Conservation (phyloP, 2,329 filamentous ascomycete species). For the Microsporum audouinii region DNA sequence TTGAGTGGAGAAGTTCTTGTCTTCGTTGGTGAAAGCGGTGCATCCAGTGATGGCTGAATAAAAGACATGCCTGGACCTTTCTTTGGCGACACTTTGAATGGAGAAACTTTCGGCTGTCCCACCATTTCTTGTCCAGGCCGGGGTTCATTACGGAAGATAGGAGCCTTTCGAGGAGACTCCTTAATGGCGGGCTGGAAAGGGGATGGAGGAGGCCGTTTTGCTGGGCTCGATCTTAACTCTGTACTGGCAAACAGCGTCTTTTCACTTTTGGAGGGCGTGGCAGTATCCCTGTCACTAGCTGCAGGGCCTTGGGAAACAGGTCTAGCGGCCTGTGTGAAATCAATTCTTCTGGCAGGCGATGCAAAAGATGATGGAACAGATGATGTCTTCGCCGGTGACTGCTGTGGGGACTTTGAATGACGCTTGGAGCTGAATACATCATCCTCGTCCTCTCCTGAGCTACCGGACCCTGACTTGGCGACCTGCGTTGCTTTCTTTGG, state of each 20-base stretch:
- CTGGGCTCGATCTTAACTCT: slow-evolving; percentile 33
- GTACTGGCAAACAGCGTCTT: slow-evolving; percentile 22
- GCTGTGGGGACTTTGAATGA: slow-evolving; percentile 22
- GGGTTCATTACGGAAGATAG: slow-evolving; percentile 18
- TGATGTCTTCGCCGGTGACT: slow-evolving; percentile 26
- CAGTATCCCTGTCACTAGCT: not conserved
- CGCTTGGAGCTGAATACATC: slow-evolving; percentile 34
- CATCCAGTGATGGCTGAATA: slow-evolving; percentile 24
- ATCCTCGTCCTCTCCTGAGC: slow-evolving; percentile 26
- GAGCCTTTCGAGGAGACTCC: slow-evolving; percentile 30
- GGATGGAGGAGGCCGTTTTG: slow-evolving; percentile 34
- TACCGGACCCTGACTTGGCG: slow-evolving; percentile 29
- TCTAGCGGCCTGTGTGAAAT: slow-evolving; percentile 17
- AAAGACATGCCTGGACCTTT: slow-evolving; percentile 30
- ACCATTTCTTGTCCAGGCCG: slow-evolving; percentile 5
- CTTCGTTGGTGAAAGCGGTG: slow-evolving; percentile 27
- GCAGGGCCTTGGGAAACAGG: not conserved
- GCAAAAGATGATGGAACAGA: slow-evolving; percentile 17
- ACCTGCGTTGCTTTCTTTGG: slow-evolving; percentile 40
- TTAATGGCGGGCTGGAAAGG: slow-evolving; percentile 34
- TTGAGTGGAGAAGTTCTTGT: slow-evolving; percentile 28
- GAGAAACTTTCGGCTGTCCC: slow-evolving; percentile 19
- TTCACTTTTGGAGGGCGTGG: not conserved
- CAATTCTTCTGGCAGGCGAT: slow-evolving; percentile 31
- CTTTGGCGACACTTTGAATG: slow-evolving; percentile 35